Evolutionary conservation across 139 green algal genomes (phyloP).

Genomic region (Tetratostichococcus sp.): DNA sequence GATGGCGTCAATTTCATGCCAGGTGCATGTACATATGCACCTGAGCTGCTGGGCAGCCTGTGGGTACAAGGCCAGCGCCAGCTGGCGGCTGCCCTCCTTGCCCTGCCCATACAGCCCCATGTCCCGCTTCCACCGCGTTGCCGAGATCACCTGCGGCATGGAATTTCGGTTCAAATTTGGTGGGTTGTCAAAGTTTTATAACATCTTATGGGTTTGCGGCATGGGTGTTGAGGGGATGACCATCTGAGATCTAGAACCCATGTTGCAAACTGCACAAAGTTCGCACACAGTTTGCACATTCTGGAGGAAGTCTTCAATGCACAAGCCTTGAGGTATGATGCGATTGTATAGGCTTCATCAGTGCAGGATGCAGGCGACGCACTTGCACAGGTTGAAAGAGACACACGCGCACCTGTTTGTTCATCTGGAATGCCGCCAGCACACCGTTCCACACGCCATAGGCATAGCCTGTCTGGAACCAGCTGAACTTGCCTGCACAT

Average conservation of each 20-base stretch:
- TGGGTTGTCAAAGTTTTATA: background rate
- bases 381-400: too few species aligned
- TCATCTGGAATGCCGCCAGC: conserved; percentile 43
- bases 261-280: too few species aligned
- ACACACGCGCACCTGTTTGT: background rate
- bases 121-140: conserved; percentile 53
- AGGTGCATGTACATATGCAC: too few species aligned
- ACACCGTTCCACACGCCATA: conserved; percentile 50
- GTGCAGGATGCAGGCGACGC: too few species aligned
- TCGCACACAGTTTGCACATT: too few species aligned
- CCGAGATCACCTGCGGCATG: conserved; percentile 14
- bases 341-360: too few species aligned
- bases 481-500: conserved; percentile 35
- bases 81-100: conserved; percentile 57
- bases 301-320: too few species aligned
- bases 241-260: too few species aligned
- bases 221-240: too few species aligned
- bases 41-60: conserved; percentile 19
- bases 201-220: too few species aligned
- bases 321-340: too few species aligned
- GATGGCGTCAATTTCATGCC: too few species aligned
- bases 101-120: conserved; percentile 45
- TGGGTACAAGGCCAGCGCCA: conserved; percentile 51
- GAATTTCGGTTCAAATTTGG: conserved; percentile 1
- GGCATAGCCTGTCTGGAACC: conserved; percentile 39